Conservation (phyloP, 441 rosid genomes). For the Adansonia gregorii region DNA sequence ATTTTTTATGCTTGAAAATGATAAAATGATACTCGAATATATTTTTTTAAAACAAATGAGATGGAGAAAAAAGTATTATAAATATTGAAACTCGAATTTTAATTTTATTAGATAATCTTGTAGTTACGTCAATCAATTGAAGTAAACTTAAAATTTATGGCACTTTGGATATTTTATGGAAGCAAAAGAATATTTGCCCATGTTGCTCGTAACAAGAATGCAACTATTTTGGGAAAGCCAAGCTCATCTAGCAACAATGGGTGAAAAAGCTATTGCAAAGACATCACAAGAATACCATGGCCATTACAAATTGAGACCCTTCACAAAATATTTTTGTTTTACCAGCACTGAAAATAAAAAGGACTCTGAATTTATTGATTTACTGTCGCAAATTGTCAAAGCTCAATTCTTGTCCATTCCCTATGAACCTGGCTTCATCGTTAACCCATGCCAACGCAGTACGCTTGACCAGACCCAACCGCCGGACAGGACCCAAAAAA, state of each 20-base stretch:
- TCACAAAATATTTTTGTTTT: constrained; percentile 11
- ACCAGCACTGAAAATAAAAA: constrained; percentile 21
- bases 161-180: no score
- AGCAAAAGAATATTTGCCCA: not conserved
- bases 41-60: no score
- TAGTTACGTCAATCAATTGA: no score
- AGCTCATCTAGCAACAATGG: not conserved
- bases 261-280: constrained; percentile 18
- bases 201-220: not conserved
- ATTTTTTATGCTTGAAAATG: no score
- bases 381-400: constrained; percentile 28
- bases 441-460: constrained; percentile 24
- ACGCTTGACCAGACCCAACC: not conserved
- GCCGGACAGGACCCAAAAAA: no score
- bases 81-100: no score
- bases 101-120: no score
- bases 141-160: no score
- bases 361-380: constrained; percentile 24
- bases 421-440: constrained; percentile 19
- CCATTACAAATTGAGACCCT: constrained; percentile 15
- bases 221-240: not conserved
- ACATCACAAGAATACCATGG: constrained; percentile 8
- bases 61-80: no score
- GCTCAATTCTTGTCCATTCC: constrained; percentile 14
- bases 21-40: no score